These are phyloP conservation scores for Zarea fungicola DNA, from an alignment of 2,329 filamentous ascomycete species.

Conservation along the genomic window DNA sequence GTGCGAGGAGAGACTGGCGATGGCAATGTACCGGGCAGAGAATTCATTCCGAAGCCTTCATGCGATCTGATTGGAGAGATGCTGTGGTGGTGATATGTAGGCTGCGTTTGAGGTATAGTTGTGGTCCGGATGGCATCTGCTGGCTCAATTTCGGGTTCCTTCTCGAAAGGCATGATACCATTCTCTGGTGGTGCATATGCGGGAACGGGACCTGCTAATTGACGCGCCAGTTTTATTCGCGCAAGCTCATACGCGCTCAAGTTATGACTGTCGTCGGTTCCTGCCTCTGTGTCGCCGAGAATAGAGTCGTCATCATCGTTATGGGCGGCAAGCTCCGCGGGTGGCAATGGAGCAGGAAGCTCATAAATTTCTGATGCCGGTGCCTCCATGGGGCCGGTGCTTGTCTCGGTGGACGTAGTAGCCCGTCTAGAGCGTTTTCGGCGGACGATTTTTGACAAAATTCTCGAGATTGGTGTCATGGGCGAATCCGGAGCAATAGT, in stretches of 20 bases:
- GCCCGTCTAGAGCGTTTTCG: constrained; percentile 26
- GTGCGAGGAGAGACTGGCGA: constrained; percentile 45
- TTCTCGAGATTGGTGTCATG: constrained; percentile 20
- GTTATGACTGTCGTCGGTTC: constrained; percentile 33
- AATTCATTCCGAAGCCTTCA: constrained; percentile 24
- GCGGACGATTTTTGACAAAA: constrained; percentile 39
- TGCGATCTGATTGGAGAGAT: constrained; percentile 19
- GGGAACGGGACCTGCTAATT: constrained; percentile 46
- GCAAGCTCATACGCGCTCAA: constrained; percentile 47
- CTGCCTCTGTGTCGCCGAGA: constrained; percentile 36
- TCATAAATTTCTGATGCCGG: constrained; percentile 47
- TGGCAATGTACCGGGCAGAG: constrained; percentile 37
- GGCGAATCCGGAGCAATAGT: constrained; percentile 24
- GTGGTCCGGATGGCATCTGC: constrained; percentile 9
- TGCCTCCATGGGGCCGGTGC: constrained; percentile 28
- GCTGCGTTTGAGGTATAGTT: constrained; percentile 16
- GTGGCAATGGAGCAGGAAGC: constrained; percentile 40
- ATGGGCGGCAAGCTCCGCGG: constrained; percentile 45
- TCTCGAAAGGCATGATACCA: constrained; percentile 21
- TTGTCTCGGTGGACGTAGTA: constrained; percentile 21
- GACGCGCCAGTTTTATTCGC: constrained; percentile 44
- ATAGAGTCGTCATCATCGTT: constrained; percentile 31
- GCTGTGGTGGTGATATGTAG: background rate
- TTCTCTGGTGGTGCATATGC: constrained; percentile 40
- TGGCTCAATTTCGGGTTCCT: constrained; percentile 24